Base-by-base conservation (phyloP, 140 eudicot species). In the Stevia rebaudiana region DNA sequence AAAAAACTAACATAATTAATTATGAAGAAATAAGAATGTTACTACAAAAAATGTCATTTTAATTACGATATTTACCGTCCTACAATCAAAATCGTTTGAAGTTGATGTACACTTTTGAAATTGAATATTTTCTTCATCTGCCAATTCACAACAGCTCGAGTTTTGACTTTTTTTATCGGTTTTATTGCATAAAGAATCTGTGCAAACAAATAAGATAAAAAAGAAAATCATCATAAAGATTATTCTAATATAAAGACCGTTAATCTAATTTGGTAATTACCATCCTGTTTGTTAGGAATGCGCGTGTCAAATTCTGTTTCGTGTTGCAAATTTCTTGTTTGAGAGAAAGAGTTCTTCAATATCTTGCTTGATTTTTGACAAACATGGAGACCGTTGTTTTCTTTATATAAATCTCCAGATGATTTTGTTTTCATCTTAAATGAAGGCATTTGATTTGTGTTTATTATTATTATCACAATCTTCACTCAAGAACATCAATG, bases 391-490 rank as follows among this genome's bases (percentile, higher is more conserved):
- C 92, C 82, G 43, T 73, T 79, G 65, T 74, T 88, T 76, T 83
- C 98, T 83, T 73, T 82, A n/a, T 65, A 50, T 79, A 85, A 70
- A 43, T 84, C 77, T 48, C 72, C 52, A 59, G 80, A 68, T 67
- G 95, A 77, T 83, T 91, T 85, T 73, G 78, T 81, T 79, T 87
- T 92, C 98, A 88, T 92, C 74, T 83, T 85, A 65, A 88, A 13
- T 54, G 98, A 88, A 83, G 98, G 96, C 98, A 92, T 92, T 83
- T 88, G 92, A 67, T 73, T 85, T 61, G 65, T 71, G 24, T 57
- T 62, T 70, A 33, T 15, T 63, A 75, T 63, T 49, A 31, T 50
- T 61, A 74, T 61, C 57, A 73, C 59, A 37, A 19, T 83, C 62
- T 63, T 59, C 80, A 64, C 63, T 52, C 49, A 37, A 62, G 67